These are phyloP conservation scores for Alectoria sarmentosa DNA, from an alignment of 495 filamentous ascomycete genomes.

Conservation along the genomic window DNA sequence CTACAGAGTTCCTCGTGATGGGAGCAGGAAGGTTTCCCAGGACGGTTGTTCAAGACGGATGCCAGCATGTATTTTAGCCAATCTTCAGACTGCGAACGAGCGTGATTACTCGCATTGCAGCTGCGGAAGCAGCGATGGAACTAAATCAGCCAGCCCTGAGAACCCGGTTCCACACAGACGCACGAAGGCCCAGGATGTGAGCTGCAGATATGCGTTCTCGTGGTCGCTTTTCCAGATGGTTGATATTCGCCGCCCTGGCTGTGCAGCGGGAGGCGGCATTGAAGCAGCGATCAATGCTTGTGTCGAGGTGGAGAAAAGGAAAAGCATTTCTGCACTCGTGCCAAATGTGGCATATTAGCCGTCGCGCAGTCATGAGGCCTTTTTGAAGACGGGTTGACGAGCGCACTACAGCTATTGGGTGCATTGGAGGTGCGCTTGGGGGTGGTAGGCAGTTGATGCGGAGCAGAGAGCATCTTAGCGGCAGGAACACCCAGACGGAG, in stretches of 20 bases:
- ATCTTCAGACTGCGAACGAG: conserved; percentile 4
- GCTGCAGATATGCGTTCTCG: conserved; percentile 12
- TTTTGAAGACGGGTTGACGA: not conserved
- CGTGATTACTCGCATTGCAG: conserved; percentile 17
- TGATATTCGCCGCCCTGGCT: conserved; percentile 10
- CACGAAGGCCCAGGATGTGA: conserved; percentile 6
- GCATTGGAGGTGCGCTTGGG: not conserved
- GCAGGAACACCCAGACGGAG: not conserved
- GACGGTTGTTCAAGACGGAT: not conserved
- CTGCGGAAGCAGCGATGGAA: conserved; percentile 2
- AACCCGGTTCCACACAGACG: conserved; percentile 12
- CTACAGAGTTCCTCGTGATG: not conserved
- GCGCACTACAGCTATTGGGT: not conserved
- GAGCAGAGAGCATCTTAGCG: not conserved
- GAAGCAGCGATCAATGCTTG: not conserved
- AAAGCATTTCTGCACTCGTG: not conserved
- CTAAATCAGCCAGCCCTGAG: conserved; percentile 6
- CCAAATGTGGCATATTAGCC: not conserved
- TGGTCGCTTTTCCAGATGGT: not conserved
- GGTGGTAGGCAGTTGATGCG: not conserved
- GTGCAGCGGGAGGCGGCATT: conserved; percentile 14
- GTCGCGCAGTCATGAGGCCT: not conserved
- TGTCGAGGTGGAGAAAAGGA: not conserved
- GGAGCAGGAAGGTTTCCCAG: not conserved
- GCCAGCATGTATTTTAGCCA: not conserved